Conservation (phyloP, 768 basidiomycete genomes). For the Gyrodon lividus region DNA sequence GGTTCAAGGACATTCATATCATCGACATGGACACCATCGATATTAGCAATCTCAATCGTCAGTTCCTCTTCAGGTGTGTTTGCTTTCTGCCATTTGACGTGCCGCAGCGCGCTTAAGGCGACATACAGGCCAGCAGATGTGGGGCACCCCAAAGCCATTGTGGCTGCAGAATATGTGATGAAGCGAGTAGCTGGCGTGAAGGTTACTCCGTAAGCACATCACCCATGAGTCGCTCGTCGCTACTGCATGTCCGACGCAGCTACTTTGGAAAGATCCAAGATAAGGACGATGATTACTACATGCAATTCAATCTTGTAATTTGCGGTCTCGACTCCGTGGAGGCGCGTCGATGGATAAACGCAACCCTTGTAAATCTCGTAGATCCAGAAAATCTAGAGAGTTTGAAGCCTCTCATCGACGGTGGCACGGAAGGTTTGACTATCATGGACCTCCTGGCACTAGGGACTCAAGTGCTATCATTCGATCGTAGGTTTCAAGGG, state of each 20-base stretch:
- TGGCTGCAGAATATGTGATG: conserved; percentile 97
- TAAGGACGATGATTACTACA: conserved; percentile 91
- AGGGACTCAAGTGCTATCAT: conserved; percentile 1
- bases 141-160: conserved; percentile 89
- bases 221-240: not conserved
- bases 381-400: conserved; percentile 92
- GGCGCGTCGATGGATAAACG: conserved; percentile 98
- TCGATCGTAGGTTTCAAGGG: conserved; percentile 85
- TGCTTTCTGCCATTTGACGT: not conserved
- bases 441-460: not conserved
- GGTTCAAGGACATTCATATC: conserved; percentile 98
- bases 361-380: conserved; percentile 92
- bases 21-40: conserved; percentile 99
- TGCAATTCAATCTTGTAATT: conserved; percentile 95
- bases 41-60: conserved; percentile 96
- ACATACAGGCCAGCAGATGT: conserved; percentile 77
- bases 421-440: conserved; percentile 91
- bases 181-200: conserved; percentile 92
- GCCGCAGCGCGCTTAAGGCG: conserved; percentile 1
- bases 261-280: conserved; percentile 99
- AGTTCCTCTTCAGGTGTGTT: conserved; percentile 90
- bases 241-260: conserved; percentile 40
- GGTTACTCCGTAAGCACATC: conserved; percentile 82
- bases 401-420: conserved; percentile 95
- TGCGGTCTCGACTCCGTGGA: conserved; percentile 98